phyloP scores from a whole-genome alignment of 192 early-diverging fungal genomes.

The Entomortierella beljakovae region DNA sequence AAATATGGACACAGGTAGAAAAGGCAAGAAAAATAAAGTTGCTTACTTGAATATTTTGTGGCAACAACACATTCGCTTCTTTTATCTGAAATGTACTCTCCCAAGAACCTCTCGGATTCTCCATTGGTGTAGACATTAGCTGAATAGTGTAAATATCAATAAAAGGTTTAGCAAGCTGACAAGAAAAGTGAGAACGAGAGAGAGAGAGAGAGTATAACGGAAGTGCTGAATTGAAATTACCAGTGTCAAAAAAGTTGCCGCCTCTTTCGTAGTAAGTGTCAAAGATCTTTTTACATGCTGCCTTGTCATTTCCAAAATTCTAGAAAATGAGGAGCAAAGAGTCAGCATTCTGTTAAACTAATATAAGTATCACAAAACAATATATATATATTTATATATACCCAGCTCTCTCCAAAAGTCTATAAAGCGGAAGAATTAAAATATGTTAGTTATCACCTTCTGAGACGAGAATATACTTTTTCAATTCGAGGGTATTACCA shows the following conservation, averaged over 20 bases:
- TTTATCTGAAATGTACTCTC: conserved; percentile 62
- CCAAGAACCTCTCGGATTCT: conserved; percentile 66
- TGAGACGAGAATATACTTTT: not conserved
- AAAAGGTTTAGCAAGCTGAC: too few species aligned
- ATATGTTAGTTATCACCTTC: too few species aligned
- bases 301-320: conserved; percentile 58
- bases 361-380: too few species aligned
- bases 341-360: too few species aligned
- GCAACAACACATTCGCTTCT: conserved; percentile 68
- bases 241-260: conserved; percentile 61
- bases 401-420: conserved; percentile 56
- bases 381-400: too few species aligned
- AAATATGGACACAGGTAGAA: too few species aligned
- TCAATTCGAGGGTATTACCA: conserved; percentile 14
- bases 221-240: too few species aligned
- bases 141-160: not conserved
- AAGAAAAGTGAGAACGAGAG: too few species aligned
- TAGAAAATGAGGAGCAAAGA: too few species aligned
- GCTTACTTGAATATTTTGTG: conserved; percentile 62
- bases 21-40: too few species aligned
- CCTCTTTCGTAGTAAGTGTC: conserved; percentile 59
- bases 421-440: conserved; percentile 1
- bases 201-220: too few species aligned
- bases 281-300: conserved; percentile 55
- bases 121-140: conserved; percentile 70